These are phyloP conservation scores for Saturnispora zaruensis DNA, from an alignment of 805 yeast species.

Conservation along the genomic window DNA sequence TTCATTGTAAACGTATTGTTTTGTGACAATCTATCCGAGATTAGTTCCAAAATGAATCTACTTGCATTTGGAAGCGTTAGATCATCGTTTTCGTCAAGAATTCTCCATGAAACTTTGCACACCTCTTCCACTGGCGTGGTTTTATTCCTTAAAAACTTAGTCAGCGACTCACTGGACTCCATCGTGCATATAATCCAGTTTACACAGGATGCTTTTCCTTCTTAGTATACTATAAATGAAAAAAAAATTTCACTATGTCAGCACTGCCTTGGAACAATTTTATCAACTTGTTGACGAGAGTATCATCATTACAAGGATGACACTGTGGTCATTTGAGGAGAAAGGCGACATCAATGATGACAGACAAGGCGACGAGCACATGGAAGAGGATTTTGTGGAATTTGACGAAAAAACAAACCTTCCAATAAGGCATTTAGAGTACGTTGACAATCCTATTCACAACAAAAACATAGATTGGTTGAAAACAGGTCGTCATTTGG, in stretches of 20 bases:
- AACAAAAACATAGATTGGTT: conserved; percentile 28
- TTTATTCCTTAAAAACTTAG: conserved; percentile 51
- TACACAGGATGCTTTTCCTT: not conserved
- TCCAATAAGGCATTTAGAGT: conserved; percentile 28
- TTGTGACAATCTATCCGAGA: conserved; percentile 55
- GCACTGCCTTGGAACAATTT: conserved; percentile 1
- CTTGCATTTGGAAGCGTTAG: conserved; percentile 49
- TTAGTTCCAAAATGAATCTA: conserved; percentile 47
- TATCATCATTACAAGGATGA: not conserved
- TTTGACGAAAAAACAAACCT: conserved; percentile 21
- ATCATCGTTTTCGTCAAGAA: conserved; percentile 24
- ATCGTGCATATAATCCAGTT: not conserved
- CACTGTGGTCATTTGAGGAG: conserved; percentile 1
- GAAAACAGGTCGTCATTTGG: conserved; percentile 30
- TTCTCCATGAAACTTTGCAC: conserved; percentile 26
- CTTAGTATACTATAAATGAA: not conserved
- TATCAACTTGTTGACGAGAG: not conserved
- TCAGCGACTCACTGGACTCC: conserved; percentile 40
- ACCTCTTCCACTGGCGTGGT: conserved; percentile 37
- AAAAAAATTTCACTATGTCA: not conserved
- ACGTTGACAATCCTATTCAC: conserved; percentile 26
- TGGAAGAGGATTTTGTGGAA: conserved; percentile 12
- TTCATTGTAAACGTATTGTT: conserved; percentile 23
- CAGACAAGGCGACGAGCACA: not conserved
- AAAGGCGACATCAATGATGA: not conserved